Conservation (phyloP, 2,329 filamentous ascomycete genomes). For the Pseudopithomyces maydicus region DNA sequence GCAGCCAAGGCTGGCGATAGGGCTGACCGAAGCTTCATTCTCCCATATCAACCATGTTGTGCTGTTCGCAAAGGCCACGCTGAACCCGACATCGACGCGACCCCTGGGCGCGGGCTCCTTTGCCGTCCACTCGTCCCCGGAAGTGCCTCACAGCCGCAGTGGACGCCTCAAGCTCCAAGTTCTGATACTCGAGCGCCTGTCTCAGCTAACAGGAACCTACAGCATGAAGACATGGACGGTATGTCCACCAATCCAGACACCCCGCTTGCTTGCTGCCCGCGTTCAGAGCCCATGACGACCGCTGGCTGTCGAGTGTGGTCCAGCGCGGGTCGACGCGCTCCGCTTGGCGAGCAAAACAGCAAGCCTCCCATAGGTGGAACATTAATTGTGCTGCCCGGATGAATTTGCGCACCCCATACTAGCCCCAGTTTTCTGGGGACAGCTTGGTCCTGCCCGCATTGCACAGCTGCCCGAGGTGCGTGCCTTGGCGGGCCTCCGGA, state of each 20-base stretch:
- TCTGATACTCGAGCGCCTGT: not conserved
- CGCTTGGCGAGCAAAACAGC: conserved; percentile 9
- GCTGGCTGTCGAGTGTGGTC: conserved; percentile 15
- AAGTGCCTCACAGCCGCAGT: not conserved
- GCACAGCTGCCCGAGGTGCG: conserved; percentile 21
- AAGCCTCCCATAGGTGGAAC: conserved; percentile 22
- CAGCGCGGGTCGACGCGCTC: conserved; percentile 5
- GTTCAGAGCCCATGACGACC: conserved; percentile 12
- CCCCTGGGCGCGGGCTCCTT: not conserved
- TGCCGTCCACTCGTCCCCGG: not conserved
- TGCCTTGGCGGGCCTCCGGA: conserved; percentile 19
- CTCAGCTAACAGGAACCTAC: conserved; percentile 4
- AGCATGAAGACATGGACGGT: not conserved
- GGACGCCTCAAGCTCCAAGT: not conserved
- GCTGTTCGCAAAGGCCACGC: not conserved
- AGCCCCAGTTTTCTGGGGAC: conserved; percentile 12
- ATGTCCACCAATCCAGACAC: conserved; percentile 26
- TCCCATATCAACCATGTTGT: not conserved
- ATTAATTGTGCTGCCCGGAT: conserved; percentile 21
- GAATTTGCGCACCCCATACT: conserved; percentile 14
- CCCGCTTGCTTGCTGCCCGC: not conserved
- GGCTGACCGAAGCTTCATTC: not conserved
- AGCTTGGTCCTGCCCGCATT: conserved; percentile 16
- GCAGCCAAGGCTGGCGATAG: not conserved
- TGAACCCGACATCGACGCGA: not conserved